phyloP scores from a whole-genome alignment of 2,329 filamentous ascomycete genomes.

The Cladophialophora carrionii region DNA sequence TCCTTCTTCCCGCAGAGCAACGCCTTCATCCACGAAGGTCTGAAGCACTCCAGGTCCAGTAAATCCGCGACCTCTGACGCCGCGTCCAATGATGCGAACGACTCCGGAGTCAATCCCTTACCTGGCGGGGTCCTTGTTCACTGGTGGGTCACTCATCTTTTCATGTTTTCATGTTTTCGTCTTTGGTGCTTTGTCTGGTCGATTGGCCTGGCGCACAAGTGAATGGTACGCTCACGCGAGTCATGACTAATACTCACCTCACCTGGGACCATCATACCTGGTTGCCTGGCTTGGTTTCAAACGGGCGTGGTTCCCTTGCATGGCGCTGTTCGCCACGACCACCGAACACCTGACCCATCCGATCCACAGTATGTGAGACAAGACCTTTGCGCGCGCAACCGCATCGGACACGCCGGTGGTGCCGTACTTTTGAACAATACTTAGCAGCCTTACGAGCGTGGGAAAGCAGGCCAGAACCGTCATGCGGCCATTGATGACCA shows the following conservation, averaged over 20 bases:
- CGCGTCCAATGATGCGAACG: conserved; percentile 4
- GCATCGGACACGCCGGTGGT: conserved; percentile 12
- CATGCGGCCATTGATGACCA: neutral
- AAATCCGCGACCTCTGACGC: conserved; percentile 1
- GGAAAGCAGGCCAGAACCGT: neutral
- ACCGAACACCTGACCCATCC: neutral
- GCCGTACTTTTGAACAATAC: conserved; percentile 9
- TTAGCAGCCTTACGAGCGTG: neutral
- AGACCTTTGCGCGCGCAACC: neutral
- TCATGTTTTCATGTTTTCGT: conserved; percentile 5
- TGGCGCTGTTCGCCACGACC: neutral
- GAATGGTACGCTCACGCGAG: neutral
- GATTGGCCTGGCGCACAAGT: no score
- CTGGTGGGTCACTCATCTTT: conserved; percentile 59
- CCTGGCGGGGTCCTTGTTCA: conserved; percentile 65
- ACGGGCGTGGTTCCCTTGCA: conserved; percentile 2
- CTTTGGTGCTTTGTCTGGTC: neutral
- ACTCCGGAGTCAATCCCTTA: conserved; percentile 7
- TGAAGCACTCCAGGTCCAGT: conserved; percentile 50
- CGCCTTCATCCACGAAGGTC: conserved; percentile 77
- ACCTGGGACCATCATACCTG: neutral
- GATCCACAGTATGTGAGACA: conserved; percentile 8
- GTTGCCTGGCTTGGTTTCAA: conserved; percentile 3
- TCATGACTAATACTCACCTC: neutral
- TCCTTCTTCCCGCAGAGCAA: conserved; percentile 78